Base-by-base conservation (phyloP, 805 yeast genomes). In the Candida maris region DNA sequence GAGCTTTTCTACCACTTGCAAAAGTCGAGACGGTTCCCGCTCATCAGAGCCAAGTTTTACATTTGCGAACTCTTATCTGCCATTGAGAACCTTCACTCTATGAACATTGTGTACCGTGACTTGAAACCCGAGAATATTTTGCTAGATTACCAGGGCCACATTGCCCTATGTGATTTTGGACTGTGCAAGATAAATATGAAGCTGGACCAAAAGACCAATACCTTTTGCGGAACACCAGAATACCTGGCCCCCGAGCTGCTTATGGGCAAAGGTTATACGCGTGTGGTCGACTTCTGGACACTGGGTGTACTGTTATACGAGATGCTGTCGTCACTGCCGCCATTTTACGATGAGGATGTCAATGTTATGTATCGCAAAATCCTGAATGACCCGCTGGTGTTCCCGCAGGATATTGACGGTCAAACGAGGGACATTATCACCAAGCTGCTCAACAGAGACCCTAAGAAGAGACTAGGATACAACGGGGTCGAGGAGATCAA, bases 271-370 rank as follows among this genome's bases (percentile, higher is more conserved):
- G 97, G 97, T 2, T 93, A 93, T 62, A 88, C 97, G 2, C 80
- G 95, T 59, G 83, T 84, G 7, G 97, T 93, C 16, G 98, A 93
- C 62, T 93, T 96, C 91, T 93, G 98, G 98, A 93, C 98, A 1
- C 69, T 93, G 50, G 98, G 98, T 27, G 89, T 91, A 13, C 69
- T 93, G 36, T 68, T 93, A 30, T 93, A 87, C 59, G 98, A 91
- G 57, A 93, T 93, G 98, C 69, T 93, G 42, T 88, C 97, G 1
- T 96, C 97, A 1, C 71, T 93, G 48, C 98, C 98, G 4, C 98
- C 98, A 26, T 93, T 87, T 59, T 93, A 87, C 59, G 97, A 93
- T 57, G 96, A 89, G 56, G 93, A 89, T 61, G 84, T 85, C 5
- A 82, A 88, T 41, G 79, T 79, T 29, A 93, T 93, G 98, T 93